Base-by-base conservation (phyloP, 257 asterid genomes). In the Knoxia roxburghii region DNA sequence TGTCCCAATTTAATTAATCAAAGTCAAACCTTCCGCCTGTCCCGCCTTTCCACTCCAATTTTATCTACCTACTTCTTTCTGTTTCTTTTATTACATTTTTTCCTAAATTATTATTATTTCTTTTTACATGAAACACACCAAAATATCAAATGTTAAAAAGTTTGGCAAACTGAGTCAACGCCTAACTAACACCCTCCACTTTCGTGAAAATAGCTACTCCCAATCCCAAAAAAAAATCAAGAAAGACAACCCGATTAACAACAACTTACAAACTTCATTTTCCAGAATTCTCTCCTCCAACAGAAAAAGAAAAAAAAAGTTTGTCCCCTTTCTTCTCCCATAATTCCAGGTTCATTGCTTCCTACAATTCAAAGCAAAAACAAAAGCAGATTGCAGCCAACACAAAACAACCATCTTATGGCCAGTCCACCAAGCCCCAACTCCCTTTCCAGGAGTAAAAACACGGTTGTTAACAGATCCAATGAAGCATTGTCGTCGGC, bases 161-260 rank as follows among this genome's bases (percentile, higher is more conserved):
- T 71, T 27, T 40, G 56, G 51, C 54, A 68, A 45, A 23, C 67
- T 58, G 75, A 71, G 78, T 73, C 78, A 60, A 65, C 72, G 39
- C 52, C 61, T 70, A 69, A 75, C 76, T 70, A 51, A 69, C 61
- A 59, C 84, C 84, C 70, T 73, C 71, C 73, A 75, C 52, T 46
- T 48, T 56, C 81, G 77, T 46, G 24, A 55, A 71, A 59, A 41
- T 4, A 57, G 63, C 23, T 60, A 46, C n/a, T n/a, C n/a, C 56
- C 59, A 21, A 43, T 3, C 6, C 40, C 2, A 56, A 14, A 6
- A 55, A 55, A 55, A 53, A 6, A 23, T 23, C 20, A 45, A 45
- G 2, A 61, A 68, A 20, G 2, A 24, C 66, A 12, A n/a, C n/a
- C n/a, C n/a, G n/a, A n/a, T 0, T 4, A 27, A 63, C 18, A 33